Evolutionary conservation across 441 rosid species (phyloP).

Genomic region (Flueggea neowawraea): DNA sequence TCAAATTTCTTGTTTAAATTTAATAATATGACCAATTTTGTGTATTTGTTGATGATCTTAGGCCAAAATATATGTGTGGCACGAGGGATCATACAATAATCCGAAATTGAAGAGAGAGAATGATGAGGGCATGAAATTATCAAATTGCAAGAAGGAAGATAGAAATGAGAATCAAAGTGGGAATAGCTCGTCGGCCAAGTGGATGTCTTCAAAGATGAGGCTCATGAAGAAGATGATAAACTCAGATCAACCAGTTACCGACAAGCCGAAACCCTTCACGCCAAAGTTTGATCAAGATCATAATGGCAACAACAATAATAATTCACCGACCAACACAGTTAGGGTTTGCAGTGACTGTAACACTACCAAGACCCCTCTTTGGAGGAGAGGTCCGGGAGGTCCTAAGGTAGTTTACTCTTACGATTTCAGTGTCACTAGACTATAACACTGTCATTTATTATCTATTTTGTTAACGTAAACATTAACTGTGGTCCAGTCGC

Average conservation of each 20-base stretch:
- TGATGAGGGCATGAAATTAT: slow-evolving; percentile 27
- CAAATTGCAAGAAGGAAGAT: slow-evolving; percentile 46
- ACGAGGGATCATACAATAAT: slow-evolving; percentile 42
- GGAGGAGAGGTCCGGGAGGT: slow-evolving; percentile 96
- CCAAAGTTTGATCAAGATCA: slow-evolving; percentile 28
- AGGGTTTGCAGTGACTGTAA: slow-evolving; percentile 96
- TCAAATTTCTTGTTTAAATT: no score
- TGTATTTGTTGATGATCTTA: slow-evolving; percentile 13
- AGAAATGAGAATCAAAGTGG: slow-evolving; percentile 22
- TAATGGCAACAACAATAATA: slow-evolving; percentile 27
- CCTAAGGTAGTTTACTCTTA: slow-evolving; percentile 61
- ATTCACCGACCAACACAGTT: slow-evolving; percentile 35
- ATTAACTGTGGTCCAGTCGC: slow-evolving; percentile 44
- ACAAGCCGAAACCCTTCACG: slow-evolving; percentile 10
- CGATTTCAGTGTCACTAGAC: neutral
- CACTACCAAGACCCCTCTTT: slow-evolving; percentile 96
- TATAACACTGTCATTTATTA: neutral
- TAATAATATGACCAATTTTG: no score
- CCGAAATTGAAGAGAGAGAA: slow-evolving; percentile 24
- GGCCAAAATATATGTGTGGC: slow-evolving; percentile 29
- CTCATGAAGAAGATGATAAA: slow-evolving; percentile 67
- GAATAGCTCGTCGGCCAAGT: slow-evolving; percentile 33
- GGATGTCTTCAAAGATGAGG: slow-evolving; percentile 93
- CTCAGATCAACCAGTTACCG: slow-evolving; percentile 14
- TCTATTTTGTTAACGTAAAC: neutral